Evolutionary conservation across 2,329 filamentous ascomycete genomes (phyloP), one percentile per base, ranked within the genome.

Genomic region (Aspergillus sojae): DNA sequence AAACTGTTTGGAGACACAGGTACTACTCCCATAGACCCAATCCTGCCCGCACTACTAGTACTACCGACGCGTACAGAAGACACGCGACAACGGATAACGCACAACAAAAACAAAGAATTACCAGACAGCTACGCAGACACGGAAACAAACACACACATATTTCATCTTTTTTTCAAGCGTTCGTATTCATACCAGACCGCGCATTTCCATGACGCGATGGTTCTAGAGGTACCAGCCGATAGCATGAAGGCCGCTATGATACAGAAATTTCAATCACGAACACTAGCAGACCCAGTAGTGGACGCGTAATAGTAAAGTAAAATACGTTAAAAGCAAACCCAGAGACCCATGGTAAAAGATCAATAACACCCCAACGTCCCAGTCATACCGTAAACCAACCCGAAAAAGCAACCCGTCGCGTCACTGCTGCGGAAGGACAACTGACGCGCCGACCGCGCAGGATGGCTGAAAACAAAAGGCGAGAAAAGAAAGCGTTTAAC

Each of bases 401-500:
- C 73, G 74, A 73, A 77, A 78, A 78, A 75, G 71, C 73, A 72
- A 74, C 66, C 69, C 72, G 71, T 67, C 72, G 72, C 74, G 73
- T 74, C 66, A 68, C 71, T 67, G 69, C 70, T 67, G 67, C 68
- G 71, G 70, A 71, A 69, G 67, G 68, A 65, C 68, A 71, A 69
- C 65, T 55, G 69, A 73, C 71, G 70, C 72, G 71, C 66, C 69
- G 71, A 74, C 69, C 71, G 72, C 72, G 71, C 71, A 72, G 71
- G 71, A 74, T 72, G 73, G 73, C 67, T 67, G 65, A 71, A 71
- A 65, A 62, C 65, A 68, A 72, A 70, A 70, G 65, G 67, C 67
- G 72, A 69, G 57, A 72, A 67, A 70, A 69, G 71, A 70, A 73
- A 61, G 66, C 62, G 75, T 75, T 88, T 91, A 94, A 87, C 91